These are phyloP conservation scores for Fomitopsis pinicola DNA, from an alignment of 1,284 basidiomycete genomes.

Conservation along the genomic window DNA sequence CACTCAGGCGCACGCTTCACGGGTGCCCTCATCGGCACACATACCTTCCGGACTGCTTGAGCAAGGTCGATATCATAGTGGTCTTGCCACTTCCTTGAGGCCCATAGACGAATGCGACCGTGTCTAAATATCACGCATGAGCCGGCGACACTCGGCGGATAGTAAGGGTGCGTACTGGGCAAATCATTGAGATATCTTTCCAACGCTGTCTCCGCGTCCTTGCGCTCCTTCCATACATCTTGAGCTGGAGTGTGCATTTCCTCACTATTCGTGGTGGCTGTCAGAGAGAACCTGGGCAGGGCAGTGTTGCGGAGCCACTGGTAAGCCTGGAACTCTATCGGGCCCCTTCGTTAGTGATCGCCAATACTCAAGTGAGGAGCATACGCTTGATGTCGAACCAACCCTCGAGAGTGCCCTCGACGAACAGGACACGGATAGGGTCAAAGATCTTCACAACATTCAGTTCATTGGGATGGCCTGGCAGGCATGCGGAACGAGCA, in stretches of 20 bases:
- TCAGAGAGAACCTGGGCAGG: slow-evolving; percentile 42
- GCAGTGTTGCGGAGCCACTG: slow-evolving; percentile 65
- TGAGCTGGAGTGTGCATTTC: slow-evolving; percentile 17
- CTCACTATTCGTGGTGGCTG: slow-evolving; percentile 5
- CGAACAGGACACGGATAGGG: slow-evolving; percentile 82
- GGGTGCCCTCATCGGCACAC: slow-evolving; percentile 7
- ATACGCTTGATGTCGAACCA: slow-evolving; percentile 67
- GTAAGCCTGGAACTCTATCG: slow-evolving; percentile 55
- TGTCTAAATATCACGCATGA: slow-evolving; percentile 33
- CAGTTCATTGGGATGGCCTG: not conserved
- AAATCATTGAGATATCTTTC: slow-evolving; percentile 70
- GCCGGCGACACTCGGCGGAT: not conserved
- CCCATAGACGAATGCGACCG: slow-evolving; percentile 82
- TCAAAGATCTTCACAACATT: slow-evolving; percentile 70
- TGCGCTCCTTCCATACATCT: slow-evolving; percentile 78
- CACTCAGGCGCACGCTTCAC: not conserved
- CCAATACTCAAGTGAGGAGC: not conserved
- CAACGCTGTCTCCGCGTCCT: slow-evolving; percentile 70
- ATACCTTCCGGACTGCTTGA: slow-evolving; percentile 60
- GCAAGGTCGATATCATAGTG: slow-evolving; percentile 59
- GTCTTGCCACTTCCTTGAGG: slow-evolving; percentile 91
- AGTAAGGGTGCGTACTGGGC: slow-evolving; percentile 45
- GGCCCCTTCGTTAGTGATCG: not conserved
- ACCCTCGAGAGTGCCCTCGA: slow-evolving; percentile 79
- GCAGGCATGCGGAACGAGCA: slow-evolving; percentile 3